Evolutionary conservation across 768 basidiomycete species (phyloP).

Genomic region (Coprinopsis sp.): DNA sequence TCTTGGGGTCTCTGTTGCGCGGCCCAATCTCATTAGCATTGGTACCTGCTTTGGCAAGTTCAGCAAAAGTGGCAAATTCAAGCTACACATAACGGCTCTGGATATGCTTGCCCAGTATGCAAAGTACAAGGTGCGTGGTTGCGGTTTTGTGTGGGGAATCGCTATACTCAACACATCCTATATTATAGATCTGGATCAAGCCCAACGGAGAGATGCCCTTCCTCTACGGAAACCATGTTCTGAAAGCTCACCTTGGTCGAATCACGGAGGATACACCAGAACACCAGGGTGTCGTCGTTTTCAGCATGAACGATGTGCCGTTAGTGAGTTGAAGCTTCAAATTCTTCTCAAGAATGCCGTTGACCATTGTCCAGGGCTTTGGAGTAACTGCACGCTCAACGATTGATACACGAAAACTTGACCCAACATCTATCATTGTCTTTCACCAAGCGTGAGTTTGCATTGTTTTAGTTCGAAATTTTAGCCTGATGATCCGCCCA

Average conservation of each 20-base stretch:
- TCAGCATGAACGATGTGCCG: conserved; percentile 92
- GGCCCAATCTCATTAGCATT: conserved; percentile 86
- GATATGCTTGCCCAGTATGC: conserved; percentile 95
- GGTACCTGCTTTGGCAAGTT: conserved; percentile 99
- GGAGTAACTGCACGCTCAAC: conserved; percentile 97
- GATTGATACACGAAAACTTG: conserved; percentile 92
- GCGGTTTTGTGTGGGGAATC: too few species aligned
- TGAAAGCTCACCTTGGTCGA: conserved; percentile 97
- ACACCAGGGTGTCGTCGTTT: conserved; percentile 97
- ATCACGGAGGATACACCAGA: conserved; percentile 99
- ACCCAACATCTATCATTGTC: conserved; percentile 95
- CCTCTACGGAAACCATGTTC: conserved; percentile 96
- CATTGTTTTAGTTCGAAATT: conserved; percentile 6
- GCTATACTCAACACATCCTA: too few species aligned
- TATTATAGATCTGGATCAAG: conserved; percentile 99
- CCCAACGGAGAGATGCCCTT: conserved; percentile 99
- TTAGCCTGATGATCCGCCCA: conserved; percentile 23
- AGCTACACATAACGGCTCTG: conserved; percentile 89
- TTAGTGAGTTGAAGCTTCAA: conserved; percentile 48
- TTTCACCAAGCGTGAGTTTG: conserved; percentile 95
- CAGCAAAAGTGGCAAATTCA: conserved; percentile 96
- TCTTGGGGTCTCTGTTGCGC: conserved; percentile 84
- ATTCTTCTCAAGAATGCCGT: conserved; percentile 1
- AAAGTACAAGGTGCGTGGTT: conserved; percentile 79
- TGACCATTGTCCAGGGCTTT: conserved; percentile 64